Conservation (phyloP, 2,329 filamentous ascomycete species). For the Thielaviopsis punctulata region DNA sequence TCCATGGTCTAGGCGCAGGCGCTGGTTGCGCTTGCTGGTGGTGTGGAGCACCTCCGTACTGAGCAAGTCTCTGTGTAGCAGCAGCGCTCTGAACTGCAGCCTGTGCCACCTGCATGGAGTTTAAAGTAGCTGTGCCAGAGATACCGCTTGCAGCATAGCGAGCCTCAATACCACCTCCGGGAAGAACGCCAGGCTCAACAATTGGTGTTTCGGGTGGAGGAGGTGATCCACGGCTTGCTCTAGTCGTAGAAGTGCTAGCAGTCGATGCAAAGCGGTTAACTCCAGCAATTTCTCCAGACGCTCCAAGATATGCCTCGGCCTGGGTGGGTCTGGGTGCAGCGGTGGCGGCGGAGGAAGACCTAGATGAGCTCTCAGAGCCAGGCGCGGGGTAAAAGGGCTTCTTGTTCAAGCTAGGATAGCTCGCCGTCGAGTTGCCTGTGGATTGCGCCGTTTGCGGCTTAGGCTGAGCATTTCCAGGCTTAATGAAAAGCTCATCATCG, state of each 20-base stretch:
- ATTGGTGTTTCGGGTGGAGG: conserved; percentile 88
- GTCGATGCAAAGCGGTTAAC: conserved; percentile 58
- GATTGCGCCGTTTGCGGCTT: conserved; percentile 17
- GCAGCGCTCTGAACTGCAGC: conserved; percentile 47
- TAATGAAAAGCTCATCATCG: conserved; percentile 65
- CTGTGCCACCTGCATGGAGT: conserved; percentile 40
- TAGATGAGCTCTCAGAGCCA: conserved; percentile 14
- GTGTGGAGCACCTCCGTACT: conserved; percentile 43
- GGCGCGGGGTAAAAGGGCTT: conserved; percentile 46
- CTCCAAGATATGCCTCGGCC: conserved; percentile 19
- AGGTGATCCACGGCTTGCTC: conserved; percentile 79
- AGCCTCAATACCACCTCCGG: conserved; percentile 71
- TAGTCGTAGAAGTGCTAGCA: conserved; percentile 82
- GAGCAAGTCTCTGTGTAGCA: conserved; percentile 61
- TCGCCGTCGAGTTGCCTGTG: not conserved
- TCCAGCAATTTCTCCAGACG: conserved; percentile 25
- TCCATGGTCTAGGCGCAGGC: conserved; percentile 58
- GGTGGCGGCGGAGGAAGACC: conserved; percentile 13
- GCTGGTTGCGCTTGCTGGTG: conserved; percentile 12
- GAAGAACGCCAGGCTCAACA: conserved; percentile 50
- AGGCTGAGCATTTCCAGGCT: conserved; percentile 31
- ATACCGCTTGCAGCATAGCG: conserved; percentile 85
- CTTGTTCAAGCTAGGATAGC: conserved; percentile 26
- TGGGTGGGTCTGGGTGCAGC: conserved; percentile 16
- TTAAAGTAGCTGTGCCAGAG: conserved; percentile 68